phyloP scores from a whole-genome alignment of 2,329 filamentous ascomycete genomes.

The Cadophora malorum region DNA sequence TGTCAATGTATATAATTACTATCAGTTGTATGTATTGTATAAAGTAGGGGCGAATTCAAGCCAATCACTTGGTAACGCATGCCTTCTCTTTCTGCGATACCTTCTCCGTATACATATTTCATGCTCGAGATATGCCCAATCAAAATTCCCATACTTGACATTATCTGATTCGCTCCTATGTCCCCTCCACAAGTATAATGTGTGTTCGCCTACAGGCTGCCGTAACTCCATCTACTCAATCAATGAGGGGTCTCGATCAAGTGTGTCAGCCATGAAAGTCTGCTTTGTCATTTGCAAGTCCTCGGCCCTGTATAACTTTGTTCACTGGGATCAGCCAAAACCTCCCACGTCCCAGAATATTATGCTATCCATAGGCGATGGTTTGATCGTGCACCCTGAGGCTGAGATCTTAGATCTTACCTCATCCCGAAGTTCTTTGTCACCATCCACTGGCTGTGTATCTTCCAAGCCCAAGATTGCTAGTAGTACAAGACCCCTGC shows the following conservation, averaged over 20 bases:
- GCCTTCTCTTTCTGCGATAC: no score
- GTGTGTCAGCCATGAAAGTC: neutral
- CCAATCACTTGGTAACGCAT: neutral
- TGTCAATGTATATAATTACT: constrained; percentile 14
- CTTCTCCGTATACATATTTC: neutral
- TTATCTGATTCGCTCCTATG: no score
- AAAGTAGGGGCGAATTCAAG: neutral
- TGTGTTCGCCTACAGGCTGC: no score
- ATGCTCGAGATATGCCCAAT: neutral
- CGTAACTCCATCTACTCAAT: neutral
- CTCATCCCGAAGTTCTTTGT: neutral
- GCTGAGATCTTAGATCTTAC: neutral
- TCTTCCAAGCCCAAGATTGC: neutral
- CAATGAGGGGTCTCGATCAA: neutral
- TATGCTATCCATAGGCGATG: neutral
- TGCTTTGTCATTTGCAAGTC: neutral
- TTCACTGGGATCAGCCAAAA: neutral
- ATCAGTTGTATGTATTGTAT: constrained; percentile 7
- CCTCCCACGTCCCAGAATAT: neutral
- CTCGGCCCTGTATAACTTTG: neutral
- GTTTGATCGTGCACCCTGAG: neutral
- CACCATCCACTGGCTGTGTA: neutral
- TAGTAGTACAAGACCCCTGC: neutral
- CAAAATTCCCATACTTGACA: no score
- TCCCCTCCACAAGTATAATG: no score